A percentile compares a stretch with the other conserved stretches of the same genome.
phyloP scores from a whole-genome alignment of 2,329 filamentous ascomycete genomes.

The Sarocladium oryzae region DNA sequence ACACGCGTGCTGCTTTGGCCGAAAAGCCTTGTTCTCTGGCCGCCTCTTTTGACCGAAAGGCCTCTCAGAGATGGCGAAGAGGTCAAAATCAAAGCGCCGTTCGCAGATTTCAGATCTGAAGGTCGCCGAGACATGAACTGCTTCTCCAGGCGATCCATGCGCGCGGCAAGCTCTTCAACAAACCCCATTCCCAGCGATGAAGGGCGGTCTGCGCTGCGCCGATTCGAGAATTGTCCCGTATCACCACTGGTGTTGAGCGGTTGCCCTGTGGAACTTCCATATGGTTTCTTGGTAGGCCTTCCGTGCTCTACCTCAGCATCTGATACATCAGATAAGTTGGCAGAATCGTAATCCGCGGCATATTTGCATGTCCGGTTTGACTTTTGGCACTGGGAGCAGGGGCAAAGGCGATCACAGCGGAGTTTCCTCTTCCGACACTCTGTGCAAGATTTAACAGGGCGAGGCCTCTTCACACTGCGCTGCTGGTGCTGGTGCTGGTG shows the following conservation, averaged over 20 bases:
- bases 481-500: conserved; percentile 27
- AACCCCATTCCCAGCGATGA: conserved; percentile 18
- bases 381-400: conserved; percentile 53
- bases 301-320: conserved; percentile 30
- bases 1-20: conserved; percentile 48
- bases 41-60: conserved; percentile 41
- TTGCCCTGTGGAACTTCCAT: conserved; percentile 18
- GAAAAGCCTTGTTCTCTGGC: conserved; percentile 42
- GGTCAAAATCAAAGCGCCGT: not conserved
- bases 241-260: conserved; percentile 13
- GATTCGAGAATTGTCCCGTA: not conserved
- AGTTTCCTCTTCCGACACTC: conserved; percentile 53
- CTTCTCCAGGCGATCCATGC: conserved; percentile 49
- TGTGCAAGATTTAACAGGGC: conserved; percentile 50
- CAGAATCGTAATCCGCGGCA: conserved; percentile 40
- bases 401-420: conserved; percentile 48
- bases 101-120: not conserved
- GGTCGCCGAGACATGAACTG: conserved; percentile 26
- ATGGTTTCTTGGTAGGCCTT: conserved; percentile 34
- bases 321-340: conserved; percentile 43
- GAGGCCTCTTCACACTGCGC: conserved; percentile 45
- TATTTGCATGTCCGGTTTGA: conserved; percentile 49
- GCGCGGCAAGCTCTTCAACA: conserved; percentile 41
- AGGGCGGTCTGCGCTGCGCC: conserved; percentile 7
- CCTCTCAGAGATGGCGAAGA: conserved; percentile 39